Evolutionary conservation across 768 basidiomycete genomes (phyloP), one percentile per base, ranked within the genome.

Genomic region (Boletus rex-veris): DNA sequence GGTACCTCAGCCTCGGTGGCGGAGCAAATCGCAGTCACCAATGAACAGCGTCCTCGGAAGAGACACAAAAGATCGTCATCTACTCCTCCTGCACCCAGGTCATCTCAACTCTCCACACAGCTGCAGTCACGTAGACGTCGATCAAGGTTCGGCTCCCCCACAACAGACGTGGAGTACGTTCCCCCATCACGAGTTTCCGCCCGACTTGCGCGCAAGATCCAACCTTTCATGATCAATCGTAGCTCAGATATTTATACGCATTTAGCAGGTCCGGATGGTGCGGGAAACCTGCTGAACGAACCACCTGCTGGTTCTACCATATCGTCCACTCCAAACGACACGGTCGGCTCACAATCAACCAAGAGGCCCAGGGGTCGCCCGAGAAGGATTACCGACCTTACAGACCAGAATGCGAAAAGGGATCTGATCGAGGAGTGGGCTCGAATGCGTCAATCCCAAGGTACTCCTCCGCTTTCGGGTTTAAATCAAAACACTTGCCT

Each of bases 391-490:
- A 26, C 47, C 24, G 55, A 60, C 48, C 49, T 68, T 49, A 45
- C 42, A 15, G 59, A 71, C 36, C 63, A 63, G 42, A 53, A 47
- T 14, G 41, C 50, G 14, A 71, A 59, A 48, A 59, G n/a, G n/a
- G 45, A 57, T 37, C 21, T 70, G 24, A 69, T 69, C 47, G 61
- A 68, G 31, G 59, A 70, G 45, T 71, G 68, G 68, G 68, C 63
- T 28, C 61, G 51, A n/a, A 49, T 68, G 50, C 70, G 68, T 39
- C 63, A 55, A 59, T 70, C 55, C 4, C 68, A 65, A 47, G 67
- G 68, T 38, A 7, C 54, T 16, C 54, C 64, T 38, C 48, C 59
- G n/a, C 50, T 58, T 43, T 50, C 56, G 14, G 58, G 52, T 7
- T 52, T 44, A 45, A 39, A 50, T 48, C 49, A 28, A 35, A 55